phyloP scores from a whole-genome alignment of 2,329 filamentous ascomycete species.

The Fusarium coffeatum region DNA sequence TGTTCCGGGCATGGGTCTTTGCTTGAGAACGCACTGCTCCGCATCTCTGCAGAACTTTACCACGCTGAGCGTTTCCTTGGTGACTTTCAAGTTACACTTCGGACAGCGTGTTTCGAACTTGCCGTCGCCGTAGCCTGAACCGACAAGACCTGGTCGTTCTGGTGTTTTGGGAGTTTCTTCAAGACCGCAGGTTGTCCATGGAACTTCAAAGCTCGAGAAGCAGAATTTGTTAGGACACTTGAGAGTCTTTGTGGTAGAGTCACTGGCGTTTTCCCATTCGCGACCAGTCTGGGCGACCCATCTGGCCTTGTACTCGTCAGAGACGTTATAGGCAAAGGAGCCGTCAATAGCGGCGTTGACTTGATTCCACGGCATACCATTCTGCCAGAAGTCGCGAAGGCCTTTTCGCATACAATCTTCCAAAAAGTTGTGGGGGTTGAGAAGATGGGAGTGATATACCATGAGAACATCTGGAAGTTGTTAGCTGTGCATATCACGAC shows the following conservation, averaged over 20 bases:
- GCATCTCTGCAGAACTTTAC: conserved; percentile 69
- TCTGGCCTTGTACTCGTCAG: conserved; percentile 52
- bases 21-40: conserved; percentile 54
- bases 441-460: conserved; percentile 78
- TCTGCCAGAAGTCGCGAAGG: conserved; percentile 59
- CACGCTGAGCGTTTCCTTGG: conserved; percentile 67
- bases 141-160: conserved; percentile 52
- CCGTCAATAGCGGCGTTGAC: conserved; percentile 66
- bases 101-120: conserved; percentile 64
- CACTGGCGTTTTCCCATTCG: conserved; percentile 67
- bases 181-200: conserved; percentile 64
- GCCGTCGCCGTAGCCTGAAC: conserved; percentile 70
- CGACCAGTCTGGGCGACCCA: conserved; percentile 61
- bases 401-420: conserved; percentile 42
- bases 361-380: conserved; percentile 71
- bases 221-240: conserved; percentile 56
- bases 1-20: conserved; percentile 74
- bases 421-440: conserved; percentile 70
- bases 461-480: conserved; percentile 69
- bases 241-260: conserved; percentile 57
- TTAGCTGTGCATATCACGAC: too few relatives aligned
- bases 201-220: conserved; percentile 51
- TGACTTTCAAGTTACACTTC: conserved; percentile 62
- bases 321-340: conserved; percentile 63
- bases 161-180: conserved; percentile 27